Percentiles rank a stretch among this genome's conserved stretches.
Evolutionary conservation across 148 eudicot genomes (phyloP).

Genomic region (Chenopodium album): DNA sequence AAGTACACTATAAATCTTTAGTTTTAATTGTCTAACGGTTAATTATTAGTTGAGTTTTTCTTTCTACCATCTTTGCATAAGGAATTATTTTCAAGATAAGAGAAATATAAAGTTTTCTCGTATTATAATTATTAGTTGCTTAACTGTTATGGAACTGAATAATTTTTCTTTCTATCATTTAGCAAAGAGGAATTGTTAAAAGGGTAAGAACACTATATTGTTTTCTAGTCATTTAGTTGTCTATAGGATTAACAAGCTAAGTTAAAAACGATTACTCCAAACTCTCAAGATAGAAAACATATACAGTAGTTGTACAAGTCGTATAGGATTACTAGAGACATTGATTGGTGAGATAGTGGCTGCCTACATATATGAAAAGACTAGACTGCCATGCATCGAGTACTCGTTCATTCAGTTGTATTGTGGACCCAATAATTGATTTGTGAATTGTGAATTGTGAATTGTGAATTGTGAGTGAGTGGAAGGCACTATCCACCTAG

Average conservation of each 20-base stretch:
- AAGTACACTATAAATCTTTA: not conserved
- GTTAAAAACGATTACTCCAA: too few species aligned
- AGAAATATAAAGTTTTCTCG: too few species aligned
- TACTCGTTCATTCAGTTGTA: conserved; percentile 6
- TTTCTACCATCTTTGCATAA: too few species aligned
- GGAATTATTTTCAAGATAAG: too few species aligned
- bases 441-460: not conserved
- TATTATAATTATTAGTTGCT: too few species aligned
- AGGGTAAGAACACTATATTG: not conserved
- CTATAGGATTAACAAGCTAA: too few species aligned
- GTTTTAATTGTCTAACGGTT: too few species aligned
- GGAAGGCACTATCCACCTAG: conserved; percentile 33
- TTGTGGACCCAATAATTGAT: conserved; percentile 33
- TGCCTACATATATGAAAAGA: conserved; percentile 20
- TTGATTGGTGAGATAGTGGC: conserved; percentile 25
- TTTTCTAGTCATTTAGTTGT: too few species aligned
- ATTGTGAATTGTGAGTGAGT: not conserved
- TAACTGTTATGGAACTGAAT: too few species aligned
- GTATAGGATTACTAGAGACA: not conserved
- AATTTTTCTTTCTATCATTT: not conserved
- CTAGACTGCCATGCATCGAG: conserved; percentile 21
- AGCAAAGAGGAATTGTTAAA: too few species aligned
- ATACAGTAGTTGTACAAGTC: not conserved
- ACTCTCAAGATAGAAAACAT: not conserved
- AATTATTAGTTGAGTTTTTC: too few species aligned